Percentiles rank a stretch among this genome's conserved stretches.
Conservation (phyloP, 371 early-diverging fungal species). For the Phascolomyces articulosus region DNA sequence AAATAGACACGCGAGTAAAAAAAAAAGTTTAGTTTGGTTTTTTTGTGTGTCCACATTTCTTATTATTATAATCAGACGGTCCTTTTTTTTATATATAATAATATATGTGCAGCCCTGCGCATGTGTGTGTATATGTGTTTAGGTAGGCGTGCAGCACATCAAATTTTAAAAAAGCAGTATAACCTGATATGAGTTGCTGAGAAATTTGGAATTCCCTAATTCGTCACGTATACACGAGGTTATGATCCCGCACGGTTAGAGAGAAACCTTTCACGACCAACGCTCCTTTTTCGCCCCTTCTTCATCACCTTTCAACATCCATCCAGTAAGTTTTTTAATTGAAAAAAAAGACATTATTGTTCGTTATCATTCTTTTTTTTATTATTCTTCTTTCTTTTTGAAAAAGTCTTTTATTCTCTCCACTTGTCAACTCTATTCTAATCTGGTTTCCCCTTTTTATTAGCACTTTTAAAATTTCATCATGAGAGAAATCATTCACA, state of each 20-base stretch:
- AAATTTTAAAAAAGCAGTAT: no score
- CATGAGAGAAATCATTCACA: slow-evolving; percentile 37
- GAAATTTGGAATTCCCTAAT: not conserved
- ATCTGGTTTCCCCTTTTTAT: not conserved
- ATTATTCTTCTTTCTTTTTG: no score
- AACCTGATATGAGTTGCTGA: not conserved
- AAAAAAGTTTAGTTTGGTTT: no score
- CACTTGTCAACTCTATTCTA: not conserved
- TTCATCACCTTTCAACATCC: slow-evolving; percentile 6
- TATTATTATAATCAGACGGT: no score
- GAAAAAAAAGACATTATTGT: not conserved
- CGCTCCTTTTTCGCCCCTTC: slow-evolving; percentile 10
- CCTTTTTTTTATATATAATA: no score
- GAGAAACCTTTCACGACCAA: not conserved
- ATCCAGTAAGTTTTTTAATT: slow-evolving; percentile 8
- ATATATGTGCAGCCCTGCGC: no score
- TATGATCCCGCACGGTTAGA: slow-evolving; percentile 2
- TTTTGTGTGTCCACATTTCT: no score
- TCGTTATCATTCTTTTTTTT: no score
- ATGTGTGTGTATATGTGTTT: no score
- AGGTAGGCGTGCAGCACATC: no score
- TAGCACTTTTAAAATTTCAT: slow-evolving; percentile 2
- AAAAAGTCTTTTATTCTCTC: no score
- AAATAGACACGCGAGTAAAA: slow-evolving; percentile 4
- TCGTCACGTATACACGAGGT: slow-evolving; percentile 8